A percentile compares a stretch with the other conserved stretches of the same genome.
Conservation (phyloP, 345 rosid species). For the Alliaria petiolata region DNA sequence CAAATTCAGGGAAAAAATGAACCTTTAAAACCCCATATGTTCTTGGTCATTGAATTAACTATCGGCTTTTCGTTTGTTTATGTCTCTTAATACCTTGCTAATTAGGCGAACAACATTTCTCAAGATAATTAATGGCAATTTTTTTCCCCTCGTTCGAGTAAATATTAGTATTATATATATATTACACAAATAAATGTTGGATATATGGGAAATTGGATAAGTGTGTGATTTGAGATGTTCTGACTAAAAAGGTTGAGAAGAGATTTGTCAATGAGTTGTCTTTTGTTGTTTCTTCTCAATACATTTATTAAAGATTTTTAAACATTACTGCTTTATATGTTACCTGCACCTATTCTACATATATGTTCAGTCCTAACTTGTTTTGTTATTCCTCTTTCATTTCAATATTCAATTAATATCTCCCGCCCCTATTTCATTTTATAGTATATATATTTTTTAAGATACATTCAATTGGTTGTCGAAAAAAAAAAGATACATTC, state of each 20-base stretch:
- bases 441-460: too few species aligned
- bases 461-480: background rate
- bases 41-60: slow-evolving; percentile 8
- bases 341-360: slow-evolving; percentile 35
- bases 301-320: slow-evolving; percentile 22
- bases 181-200: background rate
- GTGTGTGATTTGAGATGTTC: slow-evolving; percentile 34
- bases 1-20: background rate
- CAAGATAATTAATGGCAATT: background rate
- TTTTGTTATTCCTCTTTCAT: slow-evolving; percentile 28
- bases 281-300: slow-evolving; percentile 29
- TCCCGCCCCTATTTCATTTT: background rate
- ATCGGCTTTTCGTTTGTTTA: background rate
- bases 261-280: slow-evolving; percentile 38
- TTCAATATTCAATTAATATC: slow-evolving; percentile 3
- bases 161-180: background rate
- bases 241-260: slow-evolving; percentile 32
- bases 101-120: background rate
- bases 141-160: background rate
- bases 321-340: slow-evolving; percentile 30
- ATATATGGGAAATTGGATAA: slow-evolving; percentile 22
- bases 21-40: background rate
- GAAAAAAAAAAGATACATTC: too few species aligned
- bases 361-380: slow-evolving; percentile 29
- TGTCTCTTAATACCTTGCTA: background rate